These are phyloP conservation scores for Paramecium biaurelia DNA, from an alignment of 73 alveolate genomes.

Conservation along the genomic window DNA sequence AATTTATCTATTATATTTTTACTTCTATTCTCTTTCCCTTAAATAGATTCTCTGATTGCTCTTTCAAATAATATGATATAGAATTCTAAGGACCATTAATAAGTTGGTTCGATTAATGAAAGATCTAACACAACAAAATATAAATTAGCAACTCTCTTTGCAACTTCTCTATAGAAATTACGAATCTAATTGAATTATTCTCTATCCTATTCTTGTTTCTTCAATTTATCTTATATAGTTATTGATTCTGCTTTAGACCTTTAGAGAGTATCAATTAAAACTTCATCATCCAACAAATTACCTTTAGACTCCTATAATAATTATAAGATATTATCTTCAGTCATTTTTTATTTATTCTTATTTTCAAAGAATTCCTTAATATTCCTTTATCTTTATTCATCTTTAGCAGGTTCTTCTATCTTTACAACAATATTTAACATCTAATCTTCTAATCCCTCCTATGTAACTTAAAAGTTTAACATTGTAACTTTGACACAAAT, in stretches of 20 bases:
- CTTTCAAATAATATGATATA: slow-evolving; percentile 65
- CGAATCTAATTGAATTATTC: slow-evolving; percentile 70
- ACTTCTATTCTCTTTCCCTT: slow-evolving; percentile 66
- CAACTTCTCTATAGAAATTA: slow-evolving; percentile 73
- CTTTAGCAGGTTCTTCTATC: slow-evolving; percentile 70
- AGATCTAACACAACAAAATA: slow-evolving; percentile 84
- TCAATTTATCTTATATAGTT: slow-evolving; percentile 72
- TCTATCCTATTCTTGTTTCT: slow-evolving; percentile 68
- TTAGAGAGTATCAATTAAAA: slow-evolving; percentile 73
- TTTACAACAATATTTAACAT: slow-evolving; percentile 66
- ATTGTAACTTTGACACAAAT: slow-evolving; percentile 97
- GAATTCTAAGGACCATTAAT: slow-evolving; percentile 82
- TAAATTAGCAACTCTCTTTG: slow-evolving; percentile 81
- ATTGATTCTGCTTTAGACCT: slow-evolving; percentile 78
- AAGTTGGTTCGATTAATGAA: slow-evolving; percentile 84
- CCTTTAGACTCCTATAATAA: slow-evolving; percentile 67
- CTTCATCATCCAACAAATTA: slow-evolving; percentile 85
- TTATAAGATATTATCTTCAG: slow-evolving; percentile 66
- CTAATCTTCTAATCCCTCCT: slow-evolving; percentile 93
- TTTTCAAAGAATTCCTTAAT: slow-evolving; percentile 71
- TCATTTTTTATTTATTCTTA: slow-evolving; percentile 55
- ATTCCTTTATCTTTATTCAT: slow-evolving; percentile 71
- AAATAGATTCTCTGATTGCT: slow-evolving; percentile 68
- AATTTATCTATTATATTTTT: slow-evolving; percentile 79
- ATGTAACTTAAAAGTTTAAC: slow-evolving; percentile 98